Evolutionary conservation across 1,139 yeast genomes (phyloP).

Genomic region (Zhuliangozyma blackwelliae): DNA sequence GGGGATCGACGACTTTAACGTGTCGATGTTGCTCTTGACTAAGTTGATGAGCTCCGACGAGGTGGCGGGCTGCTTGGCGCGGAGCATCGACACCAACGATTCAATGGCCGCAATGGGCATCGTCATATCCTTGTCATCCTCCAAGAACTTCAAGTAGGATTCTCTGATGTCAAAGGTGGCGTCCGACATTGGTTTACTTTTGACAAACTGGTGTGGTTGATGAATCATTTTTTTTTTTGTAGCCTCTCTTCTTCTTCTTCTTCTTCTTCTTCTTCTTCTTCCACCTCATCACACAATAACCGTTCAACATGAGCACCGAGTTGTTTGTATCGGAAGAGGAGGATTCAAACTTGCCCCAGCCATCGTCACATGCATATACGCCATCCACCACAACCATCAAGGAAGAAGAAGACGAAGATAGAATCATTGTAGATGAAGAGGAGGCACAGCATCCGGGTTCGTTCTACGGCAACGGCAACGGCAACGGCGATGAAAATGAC

Average conservation of each 20-base stretch:
- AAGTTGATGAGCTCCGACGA: conserved; percentile 87
- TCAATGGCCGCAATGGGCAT: conserved; percentile 99
- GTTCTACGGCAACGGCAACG: too few relatives aligned
- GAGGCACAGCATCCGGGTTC: too few relatives aligned
- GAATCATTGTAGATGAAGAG: neutral
- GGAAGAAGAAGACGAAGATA: conserved; percentile 7
- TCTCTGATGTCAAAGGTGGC: conserved; percentile 68
- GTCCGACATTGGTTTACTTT: neutral
- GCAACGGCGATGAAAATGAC: conserved; percentile 5
- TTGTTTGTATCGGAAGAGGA: conserved; percentile 12
- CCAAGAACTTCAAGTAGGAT: conserved; percentile 72
- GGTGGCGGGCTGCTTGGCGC: conserved; percentile 82
- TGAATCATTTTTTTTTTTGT: too few relatives aligned
- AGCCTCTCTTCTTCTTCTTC: too few relatives aligned
- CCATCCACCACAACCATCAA: conserved; percentile 6
- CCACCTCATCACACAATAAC: too few relatives aligned
- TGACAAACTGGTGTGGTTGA: too few relatives aligned
- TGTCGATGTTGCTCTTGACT: conserved; percentile 70
- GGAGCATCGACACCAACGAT: conserved; percentile 77
- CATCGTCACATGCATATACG: neutral
- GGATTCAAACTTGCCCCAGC: conserved; percentile 1
- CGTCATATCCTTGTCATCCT: conserved; percentile 90
- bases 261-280: too few relatives aligned
- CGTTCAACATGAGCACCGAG: neutral
- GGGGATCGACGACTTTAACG: conserved; percentile 72